Evolutionary conservation across 805 yeast species (phyloP), one percentile per base, ranked within the genome.

Genomic region (Spathaspora sp.): DNA sequence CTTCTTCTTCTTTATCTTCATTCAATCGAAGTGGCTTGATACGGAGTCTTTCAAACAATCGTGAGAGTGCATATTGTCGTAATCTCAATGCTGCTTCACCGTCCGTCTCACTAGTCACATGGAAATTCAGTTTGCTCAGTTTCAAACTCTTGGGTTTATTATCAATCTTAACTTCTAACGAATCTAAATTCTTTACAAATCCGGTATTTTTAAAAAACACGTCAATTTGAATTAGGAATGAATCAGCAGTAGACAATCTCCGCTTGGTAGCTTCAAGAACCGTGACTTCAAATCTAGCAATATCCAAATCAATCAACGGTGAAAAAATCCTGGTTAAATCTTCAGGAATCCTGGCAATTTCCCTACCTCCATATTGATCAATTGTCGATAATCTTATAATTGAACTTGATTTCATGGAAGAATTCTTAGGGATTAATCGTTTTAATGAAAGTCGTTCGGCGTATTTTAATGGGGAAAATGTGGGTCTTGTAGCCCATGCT

Each of bases 261-360:
- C 57, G 53, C 10, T 73, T 70, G 17, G 84, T 86, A 42, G 85
- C 81, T 60, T 77, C 81, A 7, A 87, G 75, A 35, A 88, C 74
- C 0, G 81, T 75, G 1, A 82, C 82, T 40, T 79, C 78, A 57
- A 89, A 83, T 1, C 63, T 61, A 40, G 87, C 79, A 2, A 82
- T 72, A 7, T 75, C 72, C 9, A 79, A 65, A 49, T 81, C 87
- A 2, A 88, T 50, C 31, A 91, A 71, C 0, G 96, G 90, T 3
- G 85, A 78, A 9, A 92, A 62, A 10, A 85, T 77, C 5, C 78
- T 67, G 0, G 96, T 90, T 29, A 82, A 72, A 47, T 82, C 87
- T 55, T 86, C 91, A 0, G 89, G 85, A 1, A 89, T 63, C 57
- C 96, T 78, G 0, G 94, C 97, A 29, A 92, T 72, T 62, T 89